These are phyloP conservation scores for Tulasnella sp. DNA, from an alignment of 768 basidiomycete genomes.

Conservation along the genomic window DNA sequence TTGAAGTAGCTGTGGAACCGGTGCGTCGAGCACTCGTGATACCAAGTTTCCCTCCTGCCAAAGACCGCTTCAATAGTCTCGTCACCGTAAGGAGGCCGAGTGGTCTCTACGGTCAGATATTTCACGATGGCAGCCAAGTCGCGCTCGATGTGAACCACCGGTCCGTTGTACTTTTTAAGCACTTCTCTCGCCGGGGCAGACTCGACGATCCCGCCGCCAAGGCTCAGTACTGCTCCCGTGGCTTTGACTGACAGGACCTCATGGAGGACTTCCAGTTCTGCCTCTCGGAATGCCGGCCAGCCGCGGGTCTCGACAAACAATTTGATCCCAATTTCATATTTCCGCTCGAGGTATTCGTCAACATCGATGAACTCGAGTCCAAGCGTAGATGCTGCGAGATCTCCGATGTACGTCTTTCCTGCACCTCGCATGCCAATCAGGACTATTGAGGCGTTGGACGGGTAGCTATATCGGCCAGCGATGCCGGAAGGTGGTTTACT, in stretches of 20 bases:
- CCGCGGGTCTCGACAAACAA: constrained; percentile 73
- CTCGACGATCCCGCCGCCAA: constrained; percentile 94
- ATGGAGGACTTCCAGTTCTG: constrained; percentile 59
- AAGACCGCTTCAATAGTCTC: constrained; percentile 81
- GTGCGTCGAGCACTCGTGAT: constrained; percentile 65
- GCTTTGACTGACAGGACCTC: constrained; percentile 51
- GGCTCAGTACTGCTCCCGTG: constrained; percentile 65
- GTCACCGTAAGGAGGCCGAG: constrained; percentile 71
- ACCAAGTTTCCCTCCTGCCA: constrained; percentile 77
- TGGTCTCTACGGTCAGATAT: constrained; percentile 65
- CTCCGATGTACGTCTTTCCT: constrained; percentile 84
- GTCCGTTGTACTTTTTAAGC: constrained; percentile 50
- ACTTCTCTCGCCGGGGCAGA: constrained; percentile 61
- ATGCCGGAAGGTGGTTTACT: constrained; percentile 25
- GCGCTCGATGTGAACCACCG: constrained; percentile 77
- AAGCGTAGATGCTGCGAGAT: constrained; percentile 61
- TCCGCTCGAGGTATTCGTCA: constrained; percentile 62
- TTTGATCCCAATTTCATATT: constrained; percentile 50
- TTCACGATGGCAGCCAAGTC: constrained; percentile 69
- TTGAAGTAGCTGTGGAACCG: constrained; percentile 70
- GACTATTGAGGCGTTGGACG: constrained; percentile 47
- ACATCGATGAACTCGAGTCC: constrained; percentile 75
- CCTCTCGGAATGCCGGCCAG: constrained; percentile 82
- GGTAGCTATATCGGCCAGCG: constrained; percentile 35
- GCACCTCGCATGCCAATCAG: constrained; percentile 95